Conservation (phyloP, 257 asterid genomes). For the Linderniella brevidens region DNA sequence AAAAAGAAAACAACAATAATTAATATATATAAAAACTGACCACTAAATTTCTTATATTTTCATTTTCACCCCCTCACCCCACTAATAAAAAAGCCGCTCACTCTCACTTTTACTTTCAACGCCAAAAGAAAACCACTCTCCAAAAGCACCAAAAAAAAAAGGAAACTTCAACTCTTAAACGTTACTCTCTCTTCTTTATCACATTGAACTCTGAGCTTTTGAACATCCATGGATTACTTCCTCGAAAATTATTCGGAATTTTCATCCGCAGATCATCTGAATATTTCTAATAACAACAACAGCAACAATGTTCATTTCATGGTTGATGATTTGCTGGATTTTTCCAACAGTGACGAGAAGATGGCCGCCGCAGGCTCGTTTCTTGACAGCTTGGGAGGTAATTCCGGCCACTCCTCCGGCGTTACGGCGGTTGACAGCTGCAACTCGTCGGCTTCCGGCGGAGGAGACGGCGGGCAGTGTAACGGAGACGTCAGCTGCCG, state of each 20-base stretch:
- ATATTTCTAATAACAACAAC: conserved; percentile 13
- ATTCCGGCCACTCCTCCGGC: conserved; percentile 61
- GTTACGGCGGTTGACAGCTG: conserved; percentile 70
- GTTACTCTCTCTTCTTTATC: no score
- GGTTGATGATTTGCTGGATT: conserved; percentile 79
- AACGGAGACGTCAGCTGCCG: conserved; percentile 71
- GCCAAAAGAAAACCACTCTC: conserved; percentile 14
- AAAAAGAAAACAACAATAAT: no score
- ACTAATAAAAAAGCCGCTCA: conserved; percentile 51
- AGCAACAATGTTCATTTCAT: conserved; percentile 22
- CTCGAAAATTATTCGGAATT: conserved; percentile 24
- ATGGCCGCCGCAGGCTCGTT: conserved; percentile 46
- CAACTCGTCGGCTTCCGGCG: conserved; percentile 65
- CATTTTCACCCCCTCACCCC: conserved; percentile 25
- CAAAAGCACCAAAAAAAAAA: not conserved
- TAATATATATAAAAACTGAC: no score
- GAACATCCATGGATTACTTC: conserved; percentile 26
- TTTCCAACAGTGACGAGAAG: conserved; percentile 76
- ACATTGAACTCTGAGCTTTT: conserved; percentile 3
- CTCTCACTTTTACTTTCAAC: conserved; percentile 35
- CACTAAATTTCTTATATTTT: conserved; percentile 10
- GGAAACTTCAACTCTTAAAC: no score
- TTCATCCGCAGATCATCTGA: conserved; percentile 18
- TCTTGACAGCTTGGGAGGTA: conserved; percentile 38
- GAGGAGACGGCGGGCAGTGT: conserved; percentile 30